Evolutionary conservation across 768 basidiomycete genomes (phyloP).

Genomic region (Cubamyces lactineus): DNA sequence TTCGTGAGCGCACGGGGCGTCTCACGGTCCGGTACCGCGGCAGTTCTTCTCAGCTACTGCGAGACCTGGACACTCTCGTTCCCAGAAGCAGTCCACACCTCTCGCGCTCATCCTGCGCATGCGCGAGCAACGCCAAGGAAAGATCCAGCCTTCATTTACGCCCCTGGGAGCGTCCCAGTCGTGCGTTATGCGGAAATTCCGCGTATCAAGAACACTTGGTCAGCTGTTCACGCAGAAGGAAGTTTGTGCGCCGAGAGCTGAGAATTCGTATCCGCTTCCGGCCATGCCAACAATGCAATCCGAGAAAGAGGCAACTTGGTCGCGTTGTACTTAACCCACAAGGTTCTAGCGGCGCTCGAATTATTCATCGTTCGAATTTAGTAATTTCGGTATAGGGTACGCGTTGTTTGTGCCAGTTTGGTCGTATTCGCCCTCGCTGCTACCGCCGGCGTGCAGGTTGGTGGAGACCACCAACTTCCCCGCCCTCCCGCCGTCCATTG

Average conservation of each 20-base stretch:
- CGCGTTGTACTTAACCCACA: not conserved
- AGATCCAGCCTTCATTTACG: conserved; percentile 8
- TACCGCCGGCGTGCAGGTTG: conserved; percentile 5
- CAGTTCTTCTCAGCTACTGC: not conserved
- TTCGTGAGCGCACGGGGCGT: not conserved
- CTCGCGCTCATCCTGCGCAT: conserved; percentile 4
- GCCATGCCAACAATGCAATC: conserved; percentile 4
- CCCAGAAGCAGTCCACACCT: not conserved
- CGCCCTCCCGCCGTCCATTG: conserved; percentile 5
- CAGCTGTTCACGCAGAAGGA: conserved; percentile 17
- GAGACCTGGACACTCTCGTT: not conserved
- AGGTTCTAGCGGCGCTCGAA: not conserved
- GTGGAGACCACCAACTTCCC: conserved; percentile 13
- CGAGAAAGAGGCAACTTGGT: conserved; percentile 13
- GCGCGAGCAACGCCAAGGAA: not conserved
- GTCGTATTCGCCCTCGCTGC: conserved; percentile 13
- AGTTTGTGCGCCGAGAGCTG: conserved; percentile 14
- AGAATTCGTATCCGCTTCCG: conserved; percentile 13
- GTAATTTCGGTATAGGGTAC: not conserved
- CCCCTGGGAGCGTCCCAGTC: not conserved
- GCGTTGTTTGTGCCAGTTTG: conserved; percentile 14
- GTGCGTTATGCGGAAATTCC: conserved; percentile 13
- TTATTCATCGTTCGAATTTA: not conserved
- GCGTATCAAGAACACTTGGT: conserved; percentile 16
- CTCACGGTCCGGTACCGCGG: not conserved